A percentile compares a stretch with the other conserved stretches of the same genome.
Conservation (phyloP, 805 yeast species). For the Myxozyma lipomycoides region DNA sequence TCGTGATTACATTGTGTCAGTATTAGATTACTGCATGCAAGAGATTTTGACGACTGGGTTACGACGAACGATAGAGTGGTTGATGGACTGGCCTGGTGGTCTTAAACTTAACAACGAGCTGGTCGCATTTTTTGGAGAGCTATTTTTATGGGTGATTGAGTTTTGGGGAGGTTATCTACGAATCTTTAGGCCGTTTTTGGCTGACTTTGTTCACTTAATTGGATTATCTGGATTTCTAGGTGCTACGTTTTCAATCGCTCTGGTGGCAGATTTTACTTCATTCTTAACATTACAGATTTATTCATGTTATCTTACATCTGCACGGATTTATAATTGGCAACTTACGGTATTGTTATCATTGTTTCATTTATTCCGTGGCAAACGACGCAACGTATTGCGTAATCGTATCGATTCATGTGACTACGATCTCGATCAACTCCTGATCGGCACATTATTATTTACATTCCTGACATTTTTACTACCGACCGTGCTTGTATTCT, state of each 20-base stretch:
- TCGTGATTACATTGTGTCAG: slow-evolving; percentile 32
- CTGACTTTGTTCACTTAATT: slow-evolving; percentile 35
- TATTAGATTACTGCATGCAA: slow-evolving; percentile 30
- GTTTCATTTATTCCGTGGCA: slow-evolving; percentile 82
- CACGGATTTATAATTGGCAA: slow-evolving; percentile 76
- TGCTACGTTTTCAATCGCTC: slow-evolving; percentile 62
- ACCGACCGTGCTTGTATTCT: slow-evolving; percentile 87
- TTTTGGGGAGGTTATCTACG: slow-evolving; percentile 49
- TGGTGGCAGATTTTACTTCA: slow-evolving; percentile 60
- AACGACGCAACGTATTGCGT: slow-evolving; percentile 77
- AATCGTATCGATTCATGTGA: slow-evolving; percentile 80
- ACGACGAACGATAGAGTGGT: slow-evolving; percentile 55
- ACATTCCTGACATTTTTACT: slow-evolving; percentile 70
- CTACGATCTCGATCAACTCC: slow-evolving; percentile 79
- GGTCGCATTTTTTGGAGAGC: slow-evolving; percentile 78
- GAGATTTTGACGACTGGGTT: slow-evolving; percentile 46
- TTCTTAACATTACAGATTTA: slow-evolving; percentile 66
- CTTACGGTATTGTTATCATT: slow-evolving; percentile 63
- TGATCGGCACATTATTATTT: slow-evolving; percentile 84
- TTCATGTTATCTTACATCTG: slow-evolving; percentile 72
- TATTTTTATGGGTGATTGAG: slow-evolving; percentile 78
- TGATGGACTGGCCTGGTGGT: slow-evolving; percentile 90
- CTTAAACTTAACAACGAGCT: slow-evolving; percentile 84
- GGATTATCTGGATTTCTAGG: slow-evolving; percentile 54
- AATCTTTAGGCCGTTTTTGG: slow-evolving; percentile 35